Base-by-base conservation (phyloP, 2,329 filamentous ascomycete genomes). In the Epichloe festucae region DNA sequence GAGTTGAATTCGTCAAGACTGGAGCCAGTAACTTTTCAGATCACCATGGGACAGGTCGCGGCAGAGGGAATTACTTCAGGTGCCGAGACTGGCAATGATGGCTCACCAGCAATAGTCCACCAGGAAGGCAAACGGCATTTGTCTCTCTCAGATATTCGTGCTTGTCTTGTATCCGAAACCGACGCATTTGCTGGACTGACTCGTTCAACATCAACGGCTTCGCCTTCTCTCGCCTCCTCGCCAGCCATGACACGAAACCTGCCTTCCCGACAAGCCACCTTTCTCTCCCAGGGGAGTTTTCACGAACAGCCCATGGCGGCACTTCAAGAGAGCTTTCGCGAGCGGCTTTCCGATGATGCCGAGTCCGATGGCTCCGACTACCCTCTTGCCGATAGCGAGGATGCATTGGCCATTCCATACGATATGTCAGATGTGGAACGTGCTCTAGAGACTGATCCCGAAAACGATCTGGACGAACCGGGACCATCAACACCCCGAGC, bases 51-150 rank as follows among this genome's bases (percentile, higher is more conserved):
- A 19, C 73, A 75, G 50, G 74, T 88, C 39, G 75, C 81, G 51
- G 76, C 88, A 5, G 82, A 88, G 56, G 84, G 82, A 3, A 74
- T 87, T 41, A 84, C 79, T 1, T 65, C 71, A 17, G 57, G 60
- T n/a, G 57, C 59, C 2, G 63, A 66, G 11, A 63, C 59, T 5
- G 34, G 12, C 19, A 17, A 15, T 12, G 35, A 42, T 17, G 47
- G 39, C 12, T 54, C 58, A 5, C 65, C 72, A 1, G 59, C 60
- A 21, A 68, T 72, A 21, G 60, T 70, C 2, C 73, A 73, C 23
- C 84, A 78, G 62, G 72, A 82, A 53, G 83, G 82, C 21, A 86
- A 85, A 62, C 74, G 83, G 23, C 78, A 81, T 53, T 70, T 87
- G 47, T 76, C 73, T 15, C 67, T 87, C n/a, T 74, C 77, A 15